phyloP scores from a whole-genome alignment of 2,329 filamentous ascomycete genomes.

The Claviceps lovelessii region DNA sequence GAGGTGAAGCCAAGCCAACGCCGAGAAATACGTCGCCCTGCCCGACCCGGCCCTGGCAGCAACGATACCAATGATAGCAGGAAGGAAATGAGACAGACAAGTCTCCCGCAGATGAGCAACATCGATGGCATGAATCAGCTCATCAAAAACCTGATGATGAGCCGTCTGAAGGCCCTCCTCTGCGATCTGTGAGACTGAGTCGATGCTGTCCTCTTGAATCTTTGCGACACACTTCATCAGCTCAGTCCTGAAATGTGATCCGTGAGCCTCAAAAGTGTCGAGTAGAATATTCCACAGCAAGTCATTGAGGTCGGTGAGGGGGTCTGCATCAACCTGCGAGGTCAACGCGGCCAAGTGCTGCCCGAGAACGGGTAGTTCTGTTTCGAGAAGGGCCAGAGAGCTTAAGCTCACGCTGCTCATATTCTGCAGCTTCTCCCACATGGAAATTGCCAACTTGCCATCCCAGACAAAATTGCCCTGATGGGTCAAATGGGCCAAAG shows the following conservation, averaged over 20 bases:
- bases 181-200: constrained; percentile 4
- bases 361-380: constrained; percentile 48
- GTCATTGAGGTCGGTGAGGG: constrained; percentile 32
- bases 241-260: constrained; percentile 16
- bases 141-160: constrained; percentile 9
- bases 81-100: constrained; percentile 28
- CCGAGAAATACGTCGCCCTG: constrained; percentile 19
- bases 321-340: constrained; percentile 33
- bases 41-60: constrained; percentile 9
- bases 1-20: constrained; percentile 60
- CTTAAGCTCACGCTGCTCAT: constrained; percentile 41
- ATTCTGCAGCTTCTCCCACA: constrained; percentile 41
- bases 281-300: constrained; percentile 33
- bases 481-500: constrained; percentile 32
- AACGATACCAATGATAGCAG: constrained; percentile 30
- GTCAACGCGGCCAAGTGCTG: constrained; percentile 37
- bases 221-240: constrained; percentile 14
- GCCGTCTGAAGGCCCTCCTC: background rate
- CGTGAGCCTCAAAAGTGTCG: constrained; percentile 27
- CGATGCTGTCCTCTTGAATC: constrained; percentile 10
- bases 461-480: constrained; percentile 25
- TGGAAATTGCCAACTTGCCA: constrained; percentile 25
- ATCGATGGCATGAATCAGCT: constrained; percentile 14
- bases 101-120: constrained; percentile 24
- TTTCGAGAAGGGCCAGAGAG: constrained; percentile 48